A percentile compares a stretch with the other conserved stretches of the same genome.
Conservation (phyloP, 139 green algal species). For the Coelastrella sp. region DNA sequence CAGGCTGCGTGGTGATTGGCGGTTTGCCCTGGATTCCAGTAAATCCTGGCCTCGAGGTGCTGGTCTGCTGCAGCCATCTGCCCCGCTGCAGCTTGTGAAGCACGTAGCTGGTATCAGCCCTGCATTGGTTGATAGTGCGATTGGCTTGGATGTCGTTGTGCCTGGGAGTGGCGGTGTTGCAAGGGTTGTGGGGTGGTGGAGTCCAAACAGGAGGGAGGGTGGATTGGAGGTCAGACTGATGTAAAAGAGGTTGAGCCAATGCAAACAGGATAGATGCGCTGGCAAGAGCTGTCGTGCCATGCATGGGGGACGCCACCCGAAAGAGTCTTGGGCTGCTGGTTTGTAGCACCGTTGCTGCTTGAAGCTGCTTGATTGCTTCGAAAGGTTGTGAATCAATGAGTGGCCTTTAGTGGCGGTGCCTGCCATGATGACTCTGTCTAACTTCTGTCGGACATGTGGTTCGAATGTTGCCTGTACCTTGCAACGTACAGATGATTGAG, state of each 20-base stretch:
- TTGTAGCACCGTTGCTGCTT: no score
- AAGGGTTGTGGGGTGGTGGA: constrained; percentile 78
- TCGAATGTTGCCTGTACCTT: no score
- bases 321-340: no score
- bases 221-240: constrained; percentile 39
- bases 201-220: constrained; percentile 69
- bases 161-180: constrained; percentile 68
- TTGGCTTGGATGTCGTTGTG: constrained; percentile 70
- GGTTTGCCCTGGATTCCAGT: constrained; percentile 66
- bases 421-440: no score
- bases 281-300: no score
- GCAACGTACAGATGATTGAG: no score
- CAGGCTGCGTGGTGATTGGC: constrained; percentile 70
- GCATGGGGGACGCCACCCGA: no score
- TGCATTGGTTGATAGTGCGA: constrained; percentile 68
- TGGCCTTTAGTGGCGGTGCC: no score
- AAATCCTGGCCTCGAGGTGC: constrained; percentile 8
- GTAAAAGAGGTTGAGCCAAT: background rate
- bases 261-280: no score
- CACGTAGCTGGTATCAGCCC: constrained; percentile 65
- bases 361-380: no score
- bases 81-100: constrained; percentile 31
- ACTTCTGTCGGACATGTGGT: no score
- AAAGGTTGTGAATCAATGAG: no score
- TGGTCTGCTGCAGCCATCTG: constrained; percentile 28